Evolutionary conservation across 1,139 yeast genomes (phyloP).

Genomic region (Oligophagozyma castellii): DNA sequence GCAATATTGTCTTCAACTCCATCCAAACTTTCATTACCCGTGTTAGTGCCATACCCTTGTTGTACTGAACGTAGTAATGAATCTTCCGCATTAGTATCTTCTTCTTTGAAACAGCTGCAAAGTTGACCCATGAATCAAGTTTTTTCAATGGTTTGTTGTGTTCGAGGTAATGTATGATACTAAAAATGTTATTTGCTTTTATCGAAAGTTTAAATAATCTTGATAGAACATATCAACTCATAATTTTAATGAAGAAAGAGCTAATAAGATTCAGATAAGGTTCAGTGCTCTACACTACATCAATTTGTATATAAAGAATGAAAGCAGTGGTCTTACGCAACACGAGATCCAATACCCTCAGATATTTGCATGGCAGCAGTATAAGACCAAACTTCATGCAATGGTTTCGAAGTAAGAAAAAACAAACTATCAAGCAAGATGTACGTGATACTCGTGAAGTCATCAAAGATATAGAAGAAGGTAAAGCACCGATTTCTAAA

Average conservation of each 20-base stretch:
- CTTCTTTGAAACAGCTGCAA: conserved; percentile 5
- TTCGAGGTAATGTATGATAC: no score
- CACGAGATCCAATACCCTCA: no score
- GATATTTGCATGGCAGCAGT: conserved; percentile 15
- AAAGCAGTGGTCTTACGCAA: no score
- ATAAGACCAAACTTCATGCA: conserved; percentile 24
- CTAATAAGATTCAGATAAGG: no score
- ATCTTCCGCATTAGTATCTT: conserved; percentile 12
- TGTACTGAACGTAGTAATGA: conserved; percentile 20
- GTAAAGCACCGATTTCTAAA: not conserved
- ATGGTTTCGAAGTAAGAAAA: conserved; percentile 26
- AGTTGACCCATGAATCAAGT: conserved; percentile 8
- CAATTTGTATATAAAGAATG: no score
- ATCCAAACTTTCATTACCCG: conserved; percentile 9
- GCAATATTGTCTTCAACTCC: conserved; percentile 15
- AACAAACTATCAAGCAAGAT: conserved; percentile 6
- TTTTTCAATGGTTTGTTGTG: no score
- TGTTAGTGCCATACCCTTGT: conserved; percentile 18
- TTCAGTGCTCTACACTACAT: no score
- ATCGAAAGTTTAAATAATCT: no score
- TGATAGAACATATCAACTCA: no score
- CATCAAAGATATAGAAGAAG: conserved; percentile 14
- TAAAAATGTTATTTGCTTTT: no score
- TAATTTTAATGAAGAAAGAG: no score
- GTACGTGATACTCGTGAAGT: conserved; percentile 11